A percentile compares a stretch with the other conserved stretches of the same genome.
phyloP scores from a whole-genome alignment of 345 rosid species.

The Syzygium aromaticum region DNA sequence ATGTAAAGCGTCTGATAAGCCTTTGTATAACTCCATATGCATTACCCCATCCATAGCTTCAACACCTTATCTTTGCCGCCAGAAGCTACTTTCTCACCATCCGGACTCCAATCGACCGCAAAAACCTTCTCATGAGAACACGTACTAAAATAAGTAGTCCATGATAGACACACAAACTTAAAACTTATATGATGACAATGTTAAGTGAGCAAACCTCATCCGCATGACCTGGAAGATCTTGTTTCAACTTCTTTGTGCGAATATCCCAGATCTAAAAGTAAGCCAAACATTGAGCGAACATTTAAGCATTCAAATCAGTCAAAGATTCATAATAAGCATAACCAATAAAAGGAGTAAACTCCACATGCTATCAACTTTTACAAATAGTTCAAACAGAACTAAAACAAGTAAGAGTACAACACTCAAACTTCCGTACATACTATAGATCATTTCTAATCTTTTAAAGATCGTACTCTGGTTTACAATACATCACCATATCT shows the following conservation, averaged over 20 bases:
- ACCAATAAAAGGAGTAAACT: neutral
- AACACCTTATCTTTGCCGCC: constrained; percentile 88
- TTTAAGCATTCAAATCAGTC: neutral
- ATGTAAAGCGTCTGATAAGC: neutral
- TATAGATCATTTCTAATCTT: neutral
- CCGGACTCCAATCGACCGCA: constrained; percentile 99
- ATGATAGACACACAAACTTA: neutral
- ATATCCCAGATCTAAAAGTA: constrained; percentile 72
- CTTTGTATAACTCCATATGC: neutral
- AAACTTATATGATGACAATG: neutral
- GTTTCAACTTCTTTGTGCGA: constrained; percentile 65
- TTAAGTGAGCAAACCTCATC: constrained; percentile 53
- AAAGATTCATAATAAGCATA: neutral
- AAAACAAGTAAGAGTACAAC: neutral
- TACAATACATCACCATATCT: neutral
- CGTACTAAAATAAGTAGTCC: neutral
- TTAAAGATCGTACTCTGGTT: neutral
- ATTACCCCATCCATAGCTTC: constrained; percentile 93
- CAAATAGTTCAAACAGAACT: neutral
- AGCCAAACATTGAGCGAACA: neutral
- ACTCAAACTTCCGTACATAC: neutral
- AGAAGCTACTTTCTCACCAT: constrained; percentile 96
- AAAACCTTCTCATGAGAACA: constrained; percentile 34
- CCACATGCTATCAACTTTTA: neutral
- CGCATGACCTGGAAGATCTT: constrained; percentile 95